Evolutionary conservation across 345 rosid genomes (phyloP).

Genomic region (Eutrema japonicum): DNA sequence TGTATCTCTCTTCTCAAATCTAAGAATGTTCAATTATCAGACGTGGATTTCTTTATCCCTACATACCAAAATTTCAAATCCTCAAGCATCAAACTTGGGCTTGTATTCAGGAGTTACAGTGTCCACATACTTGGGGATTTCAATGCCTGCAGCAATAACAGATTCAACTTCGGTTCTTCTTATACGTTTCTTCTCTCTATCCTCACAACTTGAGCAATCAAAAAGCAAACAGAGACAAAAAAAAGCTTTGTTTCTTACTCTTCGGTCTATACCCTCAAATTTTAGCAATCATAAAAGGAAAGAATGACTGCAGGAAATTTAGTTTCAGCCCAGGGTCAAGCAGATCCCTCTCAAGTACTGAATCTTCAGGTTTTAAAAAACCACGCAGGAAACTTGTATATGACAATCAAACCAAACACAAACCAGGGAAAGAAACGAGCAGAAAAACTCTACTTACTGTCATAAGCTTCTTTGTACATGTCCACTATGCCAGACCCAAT

Average conservation of each 20-base stretch:
- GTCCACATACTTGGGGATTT: slow-evolving; percentile 87
- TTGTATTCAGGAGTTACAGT: slow-evolving; percentile 86
- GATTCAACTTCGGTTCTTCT: neutral
- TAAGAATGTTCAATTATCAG: no score
- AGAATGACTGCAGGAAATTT: neutral
- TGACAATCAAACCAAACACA: no score
- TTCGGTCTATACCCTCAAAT: neutral
- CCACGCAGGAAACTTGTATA: neutral
- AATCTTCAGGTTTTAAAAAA: neutral
- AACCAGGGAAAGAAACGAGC: neutral
- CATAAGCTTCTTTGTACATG: slow-evolving; percentile 91
- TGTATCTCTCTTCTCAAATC: no score
- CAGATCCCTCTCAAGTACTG: neutral
- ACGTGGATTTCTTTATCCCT: no score
- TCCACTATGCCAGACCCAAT: slow-evolving; percentile 92
- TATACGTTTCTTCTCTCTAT: neutral
- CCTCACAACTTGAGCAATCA: neutral
- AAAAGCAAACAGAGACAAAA: neutral
- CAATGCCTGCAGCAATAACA: slow-evolving; percentile 55
- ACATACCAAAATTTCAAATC: no score
- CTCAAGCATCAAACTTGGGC: slow-evolving; percentile 73
- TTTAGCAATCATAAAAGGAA: neutral
- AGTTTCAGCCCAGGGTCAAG: neutral
- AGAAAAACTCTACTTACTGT: slow-evolving; percentile 54
- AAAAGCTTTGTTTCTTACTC: neutral